These are phyloP conservation scores for Penicillium dipodomyicola DNA, from an alignment of 495 filamentous ascomycete species.

Conservation along the genomic window DNA sequence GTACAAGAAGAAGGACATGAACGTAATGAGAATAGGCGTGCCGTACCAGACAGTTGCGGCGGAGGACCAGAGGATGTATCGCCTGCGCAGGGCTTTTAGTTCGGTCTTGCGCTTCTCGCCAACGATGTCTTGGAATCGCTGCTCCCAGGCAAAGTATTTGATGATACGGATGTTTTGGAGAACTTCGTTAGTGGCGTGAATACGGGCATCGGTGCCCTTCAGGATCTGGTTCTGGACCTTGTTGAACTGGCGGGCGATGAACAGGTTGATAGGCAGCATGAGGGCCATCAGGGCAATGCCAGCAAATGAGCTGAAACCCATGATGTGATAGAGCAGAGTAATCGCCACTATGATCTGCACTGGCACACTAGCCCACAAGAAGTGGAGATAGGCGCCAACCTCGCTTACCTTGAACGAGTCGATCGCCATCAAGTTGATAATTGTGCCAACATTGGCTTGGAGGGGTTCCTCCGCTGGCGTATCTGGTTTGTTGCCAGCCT, in stretches of 20 bases:
- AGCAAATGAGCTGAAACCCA: slow-evolving; percentile 90
- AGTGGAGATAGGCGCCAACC: slow-evolving; percentile 87
- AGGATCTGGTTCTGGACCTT: slow-evolving; percentile 85
- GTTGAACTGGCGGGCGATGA: slow-evolving; percentile 79
- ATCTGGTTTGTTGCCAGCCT: slow-evolving; percentile 37
- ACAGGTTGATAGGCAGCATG: slow-evolving; percentile 84
- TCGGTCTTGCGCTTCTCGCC: slow-evolving; percentile 83
- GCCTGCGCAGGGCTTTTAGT: slow-evolving; percentile 69
- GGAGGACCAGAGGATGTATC: slow-evolving; percentile 87
- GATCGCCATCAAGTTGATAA: slow-evolving; percentile 98
- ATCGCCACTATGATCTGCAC: slow-evolving; percentile 76
- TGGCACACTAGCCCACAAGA: slow-evolving; percentile 80
- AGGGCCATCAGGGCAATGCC: slow-evolving; percentile 90
- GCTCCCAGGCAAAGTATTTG: slow-evolving; percentile 99
- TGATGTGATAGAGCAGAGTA: slow-evolving; percentile 76
- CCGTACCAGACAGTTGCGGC: slow-evolving; percentile 96
- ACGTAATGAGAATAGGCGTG: slow-evolving; percentile 92
- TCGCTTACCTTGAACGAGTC: slow-evolving; percentile 99
- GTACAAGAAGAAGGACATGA: slow-evolving; percentile 91
- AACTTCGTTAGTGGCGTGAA: slow-evolving; percentile 95
- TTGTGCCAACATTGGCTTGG: slow-evolving; percentile 88
- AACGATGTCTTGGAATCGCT: slow-evolving; percentile 81
- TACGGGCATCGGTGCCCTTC: slow-evolving; percentile 91
- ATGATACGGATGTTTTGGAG: slow-evolving; percentile 98
- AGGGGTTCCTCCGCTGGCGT: slow-evolving; percentile 46